phyloP scores from a whole-genome alignment of 371 early-diverging fungal species.

The Syncephalastrum sp. region DNA sequence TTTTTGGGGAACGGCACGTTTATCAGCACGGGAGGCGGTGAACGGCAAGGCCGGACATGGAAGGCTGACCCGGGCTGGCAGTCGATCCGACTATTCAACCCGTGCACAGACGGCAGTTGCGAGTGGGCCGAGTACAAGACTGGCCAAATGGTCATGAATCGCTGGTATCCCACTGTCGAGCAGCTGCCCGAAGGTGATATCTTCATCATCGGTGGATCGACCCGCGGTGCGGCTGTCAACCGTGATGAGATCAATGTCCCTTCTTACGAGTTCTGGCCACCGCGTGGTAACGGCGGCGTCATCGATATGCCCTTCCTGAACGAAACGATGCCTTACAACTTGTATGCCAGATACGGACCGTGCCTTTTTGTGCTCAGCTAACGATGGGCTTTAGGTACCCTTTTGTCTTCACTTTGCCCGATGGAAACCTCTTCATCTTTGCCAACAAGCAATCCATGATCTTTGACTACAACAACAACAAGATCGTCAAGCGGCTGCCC shows the following conservation, averaged over 20 bases:
- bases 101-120: slow-evolving; percentile 47
- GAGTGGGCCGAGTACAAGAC: slow-evolving; percentile 41
- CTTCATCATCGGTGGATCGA: slow-evolving; percentile 59
- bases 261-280: slow-evolving; percentile 46
- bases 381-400: slow-evolving; percentile 35
- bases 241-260: slow-evolving; percentile 51
- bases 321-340: slow-evolving; percentile 62
- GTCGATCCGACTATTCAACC: slow-evolving; percentile 50
- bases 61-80: slow-evolving; percentile 53
- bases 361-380: background rate
- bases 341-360: slow-evolving; percentile 36
- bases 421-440: slow-evolving; percentile 57
- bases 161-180: slow-evolving; percentile 66
- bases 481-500: slow-evolving; percentile 48
- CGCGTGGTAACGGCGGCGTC: slow-evolving; percentile 27
- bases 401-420: slow-evolving; percentile 52
- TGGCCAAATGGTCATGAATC: slow-evolving; percentile 37
- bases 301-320: slow-evolving; percentile 41
- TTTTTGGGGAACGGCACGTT: slow-evolving; percentile 58
- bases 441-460: slow-evolving; percentile 52
- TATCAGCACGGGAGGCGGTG: slow-evolving; percentile 61
- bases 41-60: slow-evolving; percentile 35
- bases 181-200: slow-evolving; percentile 55
- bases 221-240: slow-evolving; percentile 49
- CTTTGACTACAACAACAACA: slow-evolving; percentile 48